Percentiles rank a stretch among this genome's conserved stretches.
phyloP scores from a whole-genome alignment of 2,329 filamentous ascomycete genomes.

The Monosporascus sp. region DNA sequence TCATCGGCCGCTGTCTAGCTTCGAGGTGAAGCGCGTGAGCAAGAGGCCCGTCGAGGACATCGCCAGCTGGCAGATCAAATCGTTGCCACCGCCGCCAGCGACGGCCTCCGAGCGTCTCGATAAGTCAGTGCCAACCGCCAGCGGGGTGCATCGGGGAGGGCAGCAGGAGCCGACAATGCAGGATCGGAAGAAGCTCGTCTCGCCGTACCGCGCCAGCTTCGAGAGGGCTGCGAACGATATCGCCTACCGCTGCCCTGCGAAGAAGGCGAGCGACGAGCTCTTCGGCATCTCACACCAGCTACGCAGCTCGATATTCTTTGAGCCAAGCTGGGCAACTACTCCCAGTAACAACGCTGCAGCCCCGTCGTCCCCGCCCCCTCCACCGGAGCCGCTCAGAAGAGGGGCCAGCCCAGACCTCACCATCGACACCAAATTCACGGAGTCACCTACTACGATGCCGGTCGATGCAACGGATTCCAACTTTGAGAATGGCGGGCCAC shows the following conservation, averaged over 20 bases:
- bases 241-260: background rate
- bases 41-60: constrained; percentile 8
- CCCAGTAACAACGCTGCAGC: too few relatives aligned
- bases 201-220: background rate
- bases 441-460: background rate
- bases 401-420: background rate
- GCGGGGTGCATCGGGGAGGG: background rate
- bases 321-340: background rate
- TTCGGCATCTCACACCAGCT: background rate
- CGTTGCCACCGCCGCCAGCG: background rate
- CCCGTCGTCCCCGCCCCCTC: too few relatives aligned
- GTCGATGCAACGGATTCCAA: background rate
- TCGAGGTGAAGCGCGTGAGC: constrained; percentile 11
- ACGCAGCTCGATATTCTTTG: constrained; percentile 2
- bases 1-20: constrained; percentile 6
- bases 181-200: background rate
- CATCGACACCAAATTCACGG: background rate
- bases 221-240: background rate
- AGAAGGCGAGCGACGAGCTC: constrained; percentile 6
- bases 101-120: background rate
- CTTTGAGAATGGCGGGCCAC: background rate
- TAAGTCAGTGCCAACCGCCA: too few relatives aligned
- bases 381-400: background rate
- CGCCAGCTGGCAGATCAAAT: background rate
- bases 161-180: background rate